phyloP scores from a whole-genome alignment of 2,329 filamentous ascomycete genomes.

The Colletotrichum musicola region DNA sequence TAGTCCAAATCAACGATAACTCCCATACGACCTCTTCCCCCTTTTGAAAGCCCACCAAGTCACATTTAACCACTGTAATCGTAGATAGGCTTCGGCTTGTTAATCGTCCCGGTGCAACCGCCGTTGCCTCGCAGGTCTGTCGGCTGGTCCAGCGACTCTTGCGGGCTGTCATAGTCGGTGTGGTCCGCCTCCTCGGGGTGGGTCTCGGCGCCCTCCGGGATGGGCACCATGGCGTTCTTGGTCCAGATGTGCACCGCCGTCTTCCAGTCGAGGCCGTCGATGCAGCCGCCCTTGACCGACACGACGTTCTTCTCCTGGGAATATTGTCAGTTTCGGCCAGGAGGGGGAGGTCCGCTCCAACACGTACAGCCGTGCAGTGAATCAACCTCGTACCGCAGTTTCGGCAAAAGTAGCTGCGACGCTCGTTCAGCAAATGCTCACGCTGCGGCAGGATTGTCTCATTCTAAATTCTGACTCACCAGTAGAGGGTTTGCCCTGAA shows the following conservation, averaged over 20 bases:
- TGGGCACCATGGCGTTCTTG: constrained; percentile 75
- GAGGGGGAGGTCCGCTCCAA: not conserved
- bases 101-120: not conserved
- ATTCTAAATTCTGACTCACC: constrained; percentile 52
- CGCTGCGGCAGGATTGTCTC: not conserved
- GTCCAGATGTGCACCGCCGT: constrained; percentile 77
- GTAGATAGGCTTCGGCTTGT: not conserved
- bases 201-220: constrained; percentile 72
- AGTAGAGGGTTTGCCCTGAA: constrained; percentile 69
- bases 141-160: constrained; percentile 64
- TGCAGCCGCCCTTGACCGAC: constrained; percentile 75
- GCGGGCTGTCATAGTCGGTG: constrained; percentile 57
- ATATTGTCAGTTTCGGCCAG: not conserved
- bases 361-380: constrained; percentile 68
- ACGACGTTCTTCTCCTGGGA: constrained; percentile 68
- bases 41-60: not conserved
- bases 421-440: not conserved
- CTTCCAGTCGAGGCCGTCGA: constrained; percentile 72
- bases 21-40: not conserved
- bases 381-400: constrained; percentile 75
- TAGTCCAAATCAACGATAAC: not conserved
- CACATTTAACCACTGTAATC: not conserved
- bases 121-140: constrained; percentile 52
- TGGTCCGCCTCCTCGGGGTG: constrained; percentile 65
- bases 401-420: constrained; percentile 72